Percentiles rank a stretch among this genome's conserved stretches.
Evolutionary conservation across 2,329 filamentous ascomycete genomes (phyloP).

Genomic region (Claviceps maximensis): DNA sequence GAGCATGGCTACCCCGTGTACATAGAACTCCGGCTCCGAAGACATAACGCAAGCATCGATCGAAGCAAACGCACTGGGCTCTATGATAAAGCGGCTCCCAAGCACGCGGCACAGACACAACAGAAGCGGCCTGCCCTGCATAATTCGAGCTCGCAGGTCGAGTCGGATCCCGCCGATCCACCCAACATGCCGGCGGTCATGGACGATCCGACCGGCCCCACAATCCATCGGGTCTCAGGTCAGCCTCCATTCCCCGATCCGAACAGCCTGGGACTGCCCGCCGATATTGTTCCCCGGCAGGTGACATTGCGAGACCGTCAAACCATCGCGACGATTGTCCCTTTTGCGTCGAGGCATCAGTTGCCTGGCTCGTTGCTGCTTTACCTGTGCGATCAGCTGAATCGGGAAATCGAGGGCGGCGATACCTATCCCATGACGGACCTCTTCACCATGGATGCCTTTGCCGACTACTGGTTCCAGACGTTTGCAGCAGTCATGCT

Average conservation of each 20-base stretch:
- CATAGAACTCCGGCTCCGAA: neutral
- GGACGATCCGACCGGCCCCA: conserved; percentile 59
- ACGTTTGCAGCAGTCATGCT: conserved; percentile 85
- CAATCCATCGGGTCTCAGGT: conserved; percentile 58
- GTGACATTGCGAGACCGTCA: conserved; percentile 75
- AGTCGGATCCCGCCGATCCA: neutral
- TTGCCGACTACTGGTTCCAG: conserved; percentile 79
- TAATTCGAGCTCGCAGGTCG: neutral
- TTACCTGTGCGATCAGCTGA: conserved; percentile 73
- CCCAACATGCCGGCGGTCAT: conserved; percentile 56
- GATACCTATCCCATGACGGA: conserved; percentile 87
- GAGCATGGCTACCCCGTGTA: neutral
- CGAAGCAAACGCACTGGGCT: neutral
- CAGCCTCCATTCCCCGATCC: conserved; percentile 51
- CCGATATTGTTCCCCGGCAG: conserved; percentile 57
- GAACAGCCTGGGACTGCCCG: conserved; percentile 48
- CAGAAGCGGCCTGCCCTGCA: neutral
- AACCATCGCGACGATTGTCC: conserved; percentile 71
- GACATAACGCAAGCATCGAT: neutral
- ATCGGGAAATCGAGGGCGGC: conserved; percentile 81
- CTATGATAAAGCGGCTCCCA: neutral
- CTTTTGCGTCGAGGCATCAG: conserved; percentile 62
- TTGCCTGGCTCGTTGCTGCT: conserved; percentile 62
- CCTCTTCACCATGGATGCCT: conserved; percentile 57
- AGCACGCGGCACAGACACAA: neutral